Percentiles rank a stretch among this genome's conserved stretches.
phyloP scores from a whole-genome alignment of 192 early-diverging fungal species.

The Backusella tarrabulga region DNA sequence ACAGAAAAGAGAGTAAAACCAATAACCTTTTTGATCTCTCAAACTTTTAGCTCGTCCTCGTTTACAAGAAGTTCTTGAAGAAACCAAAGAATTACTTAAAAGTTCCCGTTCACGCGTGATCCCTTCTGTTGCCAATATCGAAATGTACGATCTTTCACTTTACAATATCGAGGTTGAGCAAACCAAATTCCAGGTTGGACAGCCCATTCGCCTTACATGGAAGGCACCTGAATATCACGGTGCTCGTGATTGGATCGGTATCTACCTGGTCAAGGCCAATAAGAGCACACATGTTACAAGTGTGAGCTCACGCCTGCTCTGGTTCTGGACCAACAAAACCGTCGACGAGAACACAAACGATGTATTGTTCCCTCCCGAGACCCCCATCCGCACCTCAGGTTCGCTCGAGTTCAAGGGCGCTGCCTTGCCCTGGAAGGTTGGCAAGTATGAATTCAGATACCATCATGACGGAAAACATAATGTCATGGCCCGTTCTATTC shows the following conservation, averaged over 20 bases:
- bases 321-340: conserved; percentile 45
- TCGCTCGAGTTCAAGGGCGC: conserved; percentile 63
- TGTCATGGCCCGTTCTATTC: conserved; percentile 70
- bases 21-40: neutral
- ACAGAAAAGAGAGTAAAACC: neutral
- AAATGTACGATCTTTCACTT: conserved; percentile 39
- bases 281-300: conserved; percentile 74
- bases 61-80: conserved; percentile 48
- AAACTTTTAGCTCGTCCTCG: conserved; percentile 37
- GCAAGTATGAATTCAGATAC: conserved; percentile 88
- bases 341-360: neutral
- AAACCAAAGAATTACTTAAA: conserved; percentile 43
- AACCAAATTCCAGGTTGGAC: conserved; percentile 64
- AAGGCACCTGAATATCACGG: conserved; percentile 72
- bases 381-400: conserved; percentile 38
- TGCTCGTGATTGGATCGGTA: conserved; percentile 88
- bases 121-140: conserved; percentile 39
- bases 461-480: conserved; percentile 87
- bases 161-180: conserved; percentile 40
- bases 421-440: conserved; percentile 80
- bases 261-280: conserved; percentile 82
- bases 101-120: conserved; percentile 34
- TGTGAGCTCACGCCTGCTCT: conserved; percentile 68
- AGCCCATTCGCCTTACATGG: conserved; percentile 74
- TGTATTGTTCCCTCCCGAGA: conserved; percentile 13